Conservation (phyloP, 2,329 filamentous ascomycete genomes). For the Colletotrichum acutatum region DNA sequence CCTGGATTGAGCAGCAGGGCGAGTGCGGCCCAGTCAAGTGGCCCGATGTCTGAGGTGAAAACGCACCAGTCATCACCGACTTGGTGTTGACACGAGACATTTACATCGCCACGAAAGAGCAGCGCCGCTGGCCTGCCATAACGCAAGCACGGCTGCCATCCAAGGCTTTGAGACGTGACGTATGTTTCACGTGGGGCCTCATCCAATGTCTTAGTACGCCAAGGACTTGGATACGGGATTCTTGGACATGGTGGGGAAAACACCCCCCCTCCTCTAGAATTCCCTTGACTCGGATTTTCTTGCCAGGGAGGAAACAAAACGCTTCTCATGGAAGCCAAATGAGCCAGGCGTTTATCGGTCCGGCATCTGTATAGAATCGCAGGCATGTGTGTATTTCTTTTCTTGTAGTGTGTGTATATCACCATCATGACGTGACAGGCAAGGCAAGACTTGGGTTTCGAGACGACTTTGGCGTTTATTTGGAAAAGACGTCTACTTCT, state of each 20-base stretch:
- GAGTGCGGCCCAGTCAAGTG: slow-evolving; percentile 47
- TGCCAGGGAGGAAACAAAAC: neutral
- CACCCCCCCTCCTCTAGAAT: neutral
- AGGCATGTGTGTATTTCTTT: neutral
- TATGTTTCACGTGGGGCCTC: slow-evolving; percentile 17
- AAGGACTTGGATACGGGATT: slow-evolving; percentile 12
- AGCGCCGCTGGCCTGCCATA: neutral
- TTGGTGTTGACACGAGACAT: neutral
- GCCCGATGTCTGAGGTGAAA: slow-evolving; percentile 39
- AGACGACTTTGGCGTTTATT: slow-evolving; percentile 13
- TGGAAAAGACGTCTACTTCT: slow-evolving; percentile 2
- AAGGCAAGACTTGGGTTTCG: slow-evolving; percentile 4
- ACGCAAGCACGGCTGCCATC: slow-evolving; percentile 10
- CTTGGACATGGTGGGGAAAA: neutral
- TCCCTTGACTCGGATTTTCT: neutral
- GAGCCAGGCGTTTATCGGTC: neutral
- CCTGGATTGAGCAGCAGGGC: slow-evolving; percentile 51
- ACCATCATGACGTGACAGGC: neutral
- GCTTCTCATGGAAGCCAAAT: neutral
- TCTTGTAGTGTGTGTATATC: neutral
- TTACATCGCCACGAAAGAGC: neutral
- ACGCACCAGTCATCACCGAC: neutral
- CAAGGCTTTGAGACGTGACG: slow-evolving; percentile 27
- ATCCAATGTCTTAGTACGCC: slow-evolving; percentile 2
- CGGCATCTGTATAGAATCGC: neutral